A percentile compares a stretch with the other conserved stretches of the same genome.
Conservation (phyloP, 306 rosid genomes). For the Abrus pulchellus region DNA sequence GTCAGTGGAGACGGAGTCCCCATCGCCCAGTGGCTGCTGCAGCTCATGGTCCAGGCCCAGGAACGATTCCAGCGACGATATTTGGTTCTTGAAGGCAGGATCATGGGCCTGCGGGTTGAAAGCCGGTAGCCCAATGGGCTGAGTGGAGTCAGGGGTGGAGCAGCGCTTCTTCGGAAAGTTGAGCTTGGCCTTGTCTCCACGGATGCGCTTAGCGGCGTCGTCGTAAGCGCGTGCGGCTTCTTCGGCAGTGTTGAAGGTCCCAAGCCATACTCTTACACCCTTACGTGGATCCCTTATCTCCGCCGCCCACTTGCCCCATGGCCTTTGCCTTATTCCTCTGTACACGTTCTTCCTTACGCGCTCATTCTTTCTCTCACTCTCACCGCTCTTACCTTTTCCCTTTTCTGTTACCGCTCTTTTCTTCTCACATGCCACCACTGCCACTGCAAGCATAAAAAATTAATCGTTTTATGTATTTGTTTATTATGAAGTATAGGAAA, state of each 20-base stretch:
- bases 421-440: slow-evolving; percentile 23
- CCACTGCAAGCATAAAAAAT: too few relatives aligned
- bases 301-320: slow-evolving; percentile 96
- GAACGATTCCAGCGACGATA: slow-evolving; percentile 66
- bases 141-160: slow-evolving; percentile 15
- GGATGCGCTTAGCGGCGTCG: slow-evolving; percentile 77
- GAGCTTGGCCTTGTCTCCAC: slow-evolving; percentile 85
- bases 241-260: slow-evolving; percentile 74
- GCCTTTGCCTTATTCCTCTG: slow-evolving; percentile 81
- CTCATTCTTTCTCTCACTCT: background rate
- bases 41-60: slow-evolving; percentile 54
- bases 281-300: slow-evolving; percentile 85
- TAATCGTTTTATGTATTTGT: too few relatives aligned
- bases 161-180: slow-evolving; percentile 68
- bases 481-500: too few relatives aligned
- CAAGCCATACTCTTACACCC: slow-evolving; percentile 82
- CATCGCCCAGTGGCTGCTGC: background rate
- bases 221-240: slow-evolving; percentile 85
- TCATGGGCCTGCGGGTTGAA: background rate
- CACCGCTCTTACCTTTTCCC: background rate
- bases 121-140: background rate
- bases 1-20: slow-evolving; percentile 41
- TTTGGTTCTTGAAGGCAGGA: slow-evolving; percentile 52
- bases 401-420: background rate
- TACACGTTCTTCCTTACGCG: slow-evolving; percentile 64